Evolutionary conservation across 768 basidiomycete species (phyloP), one percentile per base, ranked within the genome.

Genomic region (Candolleomyces aberdarensis): DNA sequence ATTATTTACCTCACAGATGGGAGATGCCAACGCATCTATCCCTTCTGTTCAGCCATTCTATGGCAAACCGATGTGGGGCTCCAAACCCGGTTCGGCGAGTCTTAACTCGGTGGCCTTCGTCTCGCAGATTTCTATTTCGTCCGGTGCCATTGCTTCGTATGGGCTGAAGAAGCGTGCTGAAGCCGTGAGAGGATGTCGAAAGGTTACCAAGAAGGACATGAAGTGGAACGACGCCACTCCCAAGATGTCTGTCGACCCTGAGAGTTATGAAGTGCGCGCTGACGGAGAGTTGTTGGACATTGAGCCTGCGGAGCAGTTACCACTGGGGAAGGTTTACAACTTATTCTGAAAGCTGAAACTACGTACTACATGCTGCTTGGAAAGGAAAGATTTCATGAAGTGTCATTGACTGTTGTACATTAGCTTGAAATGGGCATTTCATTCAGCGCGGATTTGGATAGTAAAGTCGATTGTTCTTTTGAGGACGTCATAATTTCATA

Each of bases 1-100:
- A 20, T 26, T 46, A n/a, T 29, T 57, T 55, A 53, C 10, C 17
- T 20, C 63, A 8, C 65, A 96, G 91, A 91, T 99, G 87, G 97
- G 97, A 17, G 97, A 99, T 49, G 91, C 96, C 0, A 98, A 98
- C 72, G 97, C 83, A 1, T 96, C 94, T 8, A 98, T 99, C 63
- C 95, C 97, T 13, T 92, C 93, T 1, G 93, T 99, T 0, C 95
- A 98, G 70, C 97, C 97, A 0, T 83, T 87, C 70, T 85, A 85
- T 63, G 85, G 87, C 9, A 85, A 88, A 48, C 94, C 93, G 1
- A 98, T 98, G 97, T 99, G 96, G 95, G 96, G 92, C 14, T 73
- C 88, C 31, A 78, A 90, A 62, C 78, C 94, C 0, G 76, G 79
- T 1, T 87, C 93, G 2, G 96, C 94, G 0, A 90, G 92, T 0